phyloP scores from a whole-genome alignment of 1,139 yeast species.

The Kluyveromyces marxianus region DNA sequence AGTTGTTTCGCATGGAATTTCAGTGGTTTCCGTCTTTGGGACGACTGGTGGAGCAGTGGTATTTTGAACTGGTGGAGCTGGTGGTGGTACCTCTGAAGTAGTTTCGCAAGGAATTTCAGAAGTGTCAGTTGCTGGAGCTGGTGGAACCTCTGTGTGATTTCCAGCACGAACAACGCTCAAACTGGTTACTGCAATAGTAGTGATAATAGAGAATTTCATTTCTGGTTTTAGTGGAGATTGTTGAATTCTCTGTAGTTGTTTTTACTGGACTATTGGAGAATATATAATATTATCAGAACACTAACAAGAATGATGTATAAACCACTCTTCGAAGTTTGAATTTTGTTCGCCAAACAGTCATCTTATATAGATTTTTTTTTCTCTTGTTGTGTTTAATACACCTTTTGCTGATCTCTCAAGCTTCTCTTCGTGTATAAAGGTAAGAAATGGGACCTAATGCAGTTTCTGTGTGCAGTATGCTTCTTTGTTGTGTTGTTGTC shows the following conservation, averaged over 20 bases:
- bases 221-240: slow-evolving; percentile 2
- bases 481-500: not conserved
- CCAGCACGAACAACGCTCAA: slow-evolving; percentile 3
- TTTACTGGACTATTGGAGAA: not conserved
- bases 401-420: too few relatives aligned
- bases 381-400: too few relatives aligned
- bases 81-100: not conserved
- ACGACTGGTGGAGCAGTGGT: not conserved
- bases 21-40: not conserved
- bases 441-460: not conserved
- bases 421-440: too few relatives aligned
- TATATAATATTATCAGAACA: too few relatives aligned
- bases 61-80: not conserved
- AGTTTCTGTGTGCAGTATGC: not conserved
- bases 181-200: slow-evolving; percentile 7
- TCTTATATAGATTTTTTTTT: too few relatives aligned
- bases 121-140: not conserved
- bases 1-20: slow-evolving; percentile 1
- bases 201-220: slow-evolving; percentile 17
- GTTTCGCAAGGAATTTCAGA: slow-evolving; percentile 1
- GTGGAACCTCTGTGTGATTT: not conserved
- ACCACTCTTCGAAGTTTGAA: too few relatives aligned
- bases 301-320: too few relatives aligned
- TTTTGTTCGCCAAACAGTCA: too few relatives aligned
- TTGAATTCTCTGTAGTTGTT: too few relatives aligned